Percentiles rank a stretch among this genome's conserved stretches.
phyloP scores from a whole-genome alignment of 345 rosid genomes.

The Clarkia xantiana region DNA sequence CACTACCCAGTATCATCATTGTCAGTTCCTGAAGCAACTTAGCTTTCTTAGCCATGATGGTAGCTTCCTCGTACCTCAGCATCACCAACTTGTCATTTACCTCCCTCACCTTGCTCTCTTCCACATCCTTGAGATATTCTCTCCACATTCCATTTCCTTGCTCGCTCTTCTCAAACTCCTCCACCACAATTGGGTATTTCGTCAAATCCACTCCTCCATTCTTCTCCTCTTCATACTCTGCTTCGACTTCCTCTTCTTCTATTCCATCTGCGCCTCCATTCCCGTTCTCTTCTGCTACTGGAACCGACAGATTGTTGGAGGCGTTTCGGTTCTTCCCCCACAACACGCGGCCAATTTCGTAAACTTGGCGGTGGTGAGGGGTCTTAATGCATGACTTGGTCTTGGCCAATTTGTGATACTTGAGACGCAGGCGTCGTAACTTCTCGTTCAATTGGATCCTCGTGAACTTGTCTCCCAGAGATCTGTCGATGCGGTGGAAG shows the following conservation, averaged over 20 bases:
- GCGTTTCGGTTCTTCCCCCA: conserved; percentile 15
- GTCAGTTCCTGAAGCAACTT: conserved; percentile 13
- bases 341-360: conserved; percentile 9
- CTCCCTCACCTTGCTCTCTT: conserved; percentile 12
- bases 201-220: conserved; percentile 7
- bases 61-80: conserved; percentile 19
- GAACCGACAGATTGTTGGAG: no score
- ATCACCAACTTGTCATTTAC: conserved; percentile 17
- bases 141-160: conserved; percentile 10
- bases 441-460: conserved; percentile 15
- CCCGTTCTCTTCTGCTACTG: background rate
- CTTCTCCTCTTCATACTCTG: background rate
- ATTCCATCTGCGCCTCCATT: background rate
- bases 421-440: conserved; percentile 13
- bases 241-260: background rate
- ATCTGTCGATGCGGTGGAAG: conserved; percentile 9
- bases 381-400: conserved; percentile 17
- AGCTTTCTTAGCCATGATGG: conserved; percentile 15
- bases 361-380: conserved; percentile 14
- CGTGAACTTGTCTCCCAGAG: conserved; percentile 13
- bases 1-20: conserved; percentile 5
- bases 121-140: conserved; percentile 13
- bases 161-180: conserved; percentile 10
- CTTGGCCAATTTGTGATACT: conserved; percentile 19
- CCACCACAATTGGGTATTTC: conserved; percentile 14